Evolutionary conservation across 108 stramenopile genomes (phyloP).

Genomic region (Nitzschia sp.): DNA sequence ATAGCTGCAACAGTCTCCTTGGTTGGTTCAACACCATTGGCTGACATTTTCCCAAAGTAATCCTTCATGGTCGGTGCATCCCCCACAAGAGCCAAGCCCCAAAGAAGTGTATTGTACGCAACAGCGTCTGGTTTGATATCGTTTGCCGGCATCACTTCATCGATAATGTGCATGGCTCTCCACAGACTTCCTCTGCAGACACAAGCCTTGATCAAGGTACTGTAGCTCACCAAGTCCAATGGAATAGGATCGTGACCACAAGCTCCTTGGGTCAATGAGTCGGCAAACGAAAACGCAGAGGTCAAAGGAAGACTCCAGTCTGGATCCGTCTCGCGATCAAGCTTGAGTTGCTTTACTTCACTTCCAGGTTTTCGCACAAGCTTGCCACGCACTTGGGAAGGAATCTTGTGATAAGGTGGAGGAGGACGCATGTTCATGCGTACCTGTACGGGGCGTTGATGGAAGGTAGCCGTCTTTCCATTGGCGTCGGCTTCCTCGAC

Average conservation of each 20-base stretch:
- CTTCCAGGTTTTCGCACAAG: conserved; percentile 45
- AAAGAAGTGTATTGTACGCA: conserved; percentile 70
- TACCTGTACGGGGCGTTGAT: conserved; percentile 43
- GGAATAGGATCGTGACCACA: conserved; percentile 81
- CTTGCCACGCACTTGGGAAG: conserved; percentile 61
- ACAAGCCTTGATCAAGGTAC: conserved; percentile 74
- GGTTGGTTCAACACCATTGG: conserved; percentile 55
- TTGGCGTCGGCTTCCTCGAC: conserved; percentile 14
- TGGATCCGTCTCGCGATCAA: conserved; percentile 66
- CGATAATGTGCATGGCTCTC: conserved; percentile 77
- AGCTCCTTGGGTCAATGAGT: conserved; percentile 81
- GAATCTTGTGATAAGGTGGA: conserved; percentile 79
- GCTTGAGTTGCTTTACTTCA: conserved; percentile 52
- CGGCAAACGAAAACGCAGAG: conserved; percentile 83
- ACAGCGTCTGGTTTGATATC: conserved; percentile 62
- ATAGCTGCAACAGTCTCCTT: conserved; percentile 67
- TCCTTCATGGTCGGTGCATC: conserved; percentile 64
- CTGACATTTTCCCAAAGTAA: conserved; percentile 56
- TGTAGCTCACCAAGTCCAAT: conserved; percentile 63
- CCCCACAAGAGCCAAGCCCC: conserved; percentile 66
- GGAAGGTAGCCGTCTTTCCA: conserved; percentile 27
- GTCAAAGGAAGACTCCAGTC: conserved; percentile 71
- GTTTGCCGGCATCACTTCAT: conserved; percentile 66
- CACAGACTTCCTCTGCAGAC: conserved; percentile 79
- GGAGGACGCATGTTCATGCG: conserved; percentile 56